phyloP scores from a whole-genome alignment of 2,329 filamentous ascomycete species.

The Talaromyces rugulosus region DNA sequence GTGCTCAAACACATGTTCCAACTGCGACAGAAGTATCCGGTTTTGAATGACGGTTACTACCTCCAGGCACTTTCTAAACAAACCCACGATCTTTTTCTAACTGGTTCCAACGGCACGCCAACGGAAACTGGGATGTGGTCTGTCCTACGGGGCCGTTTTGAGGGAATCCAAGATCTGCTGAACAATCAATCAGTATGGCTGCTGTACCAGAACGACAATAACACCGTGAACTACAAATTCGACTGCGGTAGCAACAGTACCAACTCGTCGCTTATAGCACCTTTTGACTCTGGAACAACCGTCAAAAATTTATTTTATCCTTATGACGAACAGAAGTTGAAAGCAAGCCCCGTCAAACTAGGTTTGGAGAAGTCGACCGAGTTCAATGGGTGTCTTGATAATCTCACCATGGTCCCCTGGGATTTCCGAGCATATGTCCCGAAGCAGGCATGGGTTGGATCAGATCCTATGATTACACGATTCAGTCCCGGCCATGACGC shows the following conservation, averaged over 20 bases:
- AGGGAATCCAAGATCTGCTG: conserved; percentile 50
- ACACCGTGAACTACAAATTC: conserved; percentile 52
- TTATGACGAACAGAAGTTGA: conserved; percentile 42
- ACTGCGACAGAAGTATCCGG: conserved; percentile 53
- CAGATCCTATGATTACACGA: conserved; percentile 56
- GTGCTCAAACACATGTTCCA: conserved; percentile 60
- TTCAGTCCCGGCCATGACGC: conserved; percentile 60
- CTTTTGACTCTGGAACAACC: conserved; percentile 50
- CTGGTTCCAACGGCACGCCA: conserved; percentile 49
- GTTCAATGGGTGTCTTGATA: conserved; percentile 54
- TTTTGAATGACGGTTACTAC: conserved; percentile 57
- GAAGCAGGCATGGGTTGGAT: conserved; percentile 45
- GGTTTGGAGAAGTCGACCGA: conserved; percentile 45
- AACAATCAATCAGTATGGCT: conserved; percentile 46
- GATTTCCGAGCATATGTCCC: conserved; percentile 60
- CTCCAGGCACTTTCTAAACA: conserved; percentile 55
- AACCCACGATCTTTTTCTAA: conserved; percentile 48
- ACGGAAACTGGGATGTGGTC: conserved; percentile 61
- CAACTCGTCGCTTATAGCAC: conserved; percentile 46
- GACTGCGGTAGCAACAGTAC: conserved; percentile 51
- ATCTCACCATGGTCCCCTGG: conserved; percentile 51
- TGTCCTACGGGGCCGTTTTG: conserved; percentile 49
- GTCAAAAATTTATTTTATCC: conserved; percentile 60
- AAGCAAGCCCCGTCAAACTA: conserved; percentile 42
- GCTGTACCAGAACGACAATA: conserved; percentile 44